Evolutionary conservation across 2,329 filamentous ascomycete species (phyloP).

Genomic region (Diaporthe humulicola): DNA sequence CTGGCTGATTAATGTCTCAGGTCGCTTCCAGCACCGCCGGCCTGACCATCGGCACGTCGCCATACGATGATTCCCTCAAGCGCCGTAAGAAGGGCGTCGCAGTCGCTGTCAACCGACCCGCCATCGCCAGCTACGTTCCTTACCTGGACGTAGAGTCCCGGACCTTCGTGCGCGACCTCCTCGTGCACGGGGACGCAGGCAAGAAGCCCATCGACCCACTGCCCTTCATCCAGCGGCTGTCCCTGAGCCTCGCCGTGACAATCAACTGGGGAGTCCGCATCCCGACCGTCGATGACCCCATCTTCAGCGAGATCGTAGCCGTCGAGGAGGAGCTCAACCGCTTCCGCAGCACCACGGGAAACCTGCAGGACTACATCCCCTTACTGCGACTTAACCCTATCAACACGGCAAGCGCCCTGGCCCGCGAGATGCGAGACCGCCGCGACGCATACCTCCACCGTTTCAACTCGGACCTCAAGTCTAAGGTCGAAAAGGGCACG

Average conservation of each 20-base stretch:
- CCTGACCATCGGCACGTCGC: slow-evolving; percentile 71
- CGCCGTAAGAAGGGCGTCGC: slow-evolving; percentile 74
- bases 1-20: neutral
- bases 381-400: slow-evolving; percentile 37
- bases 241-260: slow-evolving; percentile 41
- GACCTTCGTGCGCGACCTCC: slow-evolving; percentile 68
- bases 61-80: slow-evolving; percentile 78
- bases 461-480: slow-evolving; percentile 34
- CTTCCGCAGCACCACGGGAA: slow-evolving; percentile 40
- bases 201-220: slow-evolving; percentile 38
- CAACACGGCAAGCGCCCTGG: slow-evolving; percentile 33
- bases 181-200: slow-evolving; percentile 64
- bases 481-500: slow-evolving; percentile 30
- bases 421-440: slow-evolving; percentile 37
- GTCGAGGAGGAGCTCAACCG: slow-evolving; percentile 42
- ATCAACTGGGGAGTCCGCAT: slow-evolving; percentile 43
- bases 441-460: slow-evolving; percentile 35
- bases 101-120: slow-evolving; percentile 74
- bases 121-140: slow-evolving; percentile 76
- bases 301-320: slow-evolving; percentile 40
- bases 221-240: slow-evolving; percentile 39
- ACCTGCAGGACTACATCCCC: slow-evolving; percentile 39
- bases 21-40: slow-evolving; percentile 53
- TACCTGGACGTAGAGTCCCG: slow-evolving; percentile 76
- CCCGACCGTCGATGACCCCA: slow-evolving; percentile 38